Evolutionary conservation across 441 rosid genomes (phyloP), one percentile per base, ranked within the genome.

Genomic region (Adansonia gregorii): DNA sequence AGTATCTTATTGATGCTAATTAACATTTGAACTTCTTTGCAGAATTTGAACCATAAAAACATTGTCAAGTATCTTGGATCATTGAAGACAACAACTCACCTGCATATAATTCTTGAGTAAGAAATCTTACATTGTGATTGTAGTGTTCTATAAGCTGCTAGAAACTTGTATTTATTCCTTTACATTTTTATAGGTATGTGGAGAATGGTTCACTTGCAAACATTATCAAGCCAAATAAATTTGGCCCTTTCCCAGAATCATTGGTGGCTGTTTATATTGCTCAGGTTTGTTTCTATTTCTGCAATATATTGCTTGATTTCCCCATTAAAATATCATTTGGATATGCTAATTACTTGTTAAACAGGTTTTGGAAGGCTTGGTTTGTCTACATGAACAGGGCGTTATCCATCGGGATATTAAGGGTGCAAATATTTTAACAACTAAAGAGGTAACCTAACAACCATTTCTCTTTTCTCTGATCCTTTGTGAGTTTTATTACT

Each of bases 171-270:
- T 55, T 45, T 55, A 35, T 74, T 63, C 41, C 67, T 63, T 65
- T 76, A 64, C 80, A 43, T 73, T 80, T 69, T 74, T 83, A 51
- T 82, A 97, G 99, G 89, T 94, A 94, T 56, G 99, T 93, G 80
- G 99, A 97, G 89, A 97, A 97, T 86, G 99, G 99, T 67, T 97
- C 99, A 19, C 97, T 97, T 79, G 99, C 99, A 56, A 97, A 94
- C 84, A 97, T 97, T 75, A 94, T 97, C 72, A 97, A 94, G 89
- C 99, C 99, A 77, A 97, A 94, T 84, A 97, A 94, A 78, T 97
- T 97, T 83, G 98, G 99, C 77, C 99, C 99, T 75, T 92, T 97
- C 79, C 99, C 99, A 35, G 99, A 97, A 79, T 92, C 98, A 8
- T 82, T 97, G 89, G 99, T 97, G 82, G 94, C 97, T 78, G 92